Evolutionary conservation across 768 basidiomycete species (phyloP).

Genomic region (Suillus bovinus): DNA sequence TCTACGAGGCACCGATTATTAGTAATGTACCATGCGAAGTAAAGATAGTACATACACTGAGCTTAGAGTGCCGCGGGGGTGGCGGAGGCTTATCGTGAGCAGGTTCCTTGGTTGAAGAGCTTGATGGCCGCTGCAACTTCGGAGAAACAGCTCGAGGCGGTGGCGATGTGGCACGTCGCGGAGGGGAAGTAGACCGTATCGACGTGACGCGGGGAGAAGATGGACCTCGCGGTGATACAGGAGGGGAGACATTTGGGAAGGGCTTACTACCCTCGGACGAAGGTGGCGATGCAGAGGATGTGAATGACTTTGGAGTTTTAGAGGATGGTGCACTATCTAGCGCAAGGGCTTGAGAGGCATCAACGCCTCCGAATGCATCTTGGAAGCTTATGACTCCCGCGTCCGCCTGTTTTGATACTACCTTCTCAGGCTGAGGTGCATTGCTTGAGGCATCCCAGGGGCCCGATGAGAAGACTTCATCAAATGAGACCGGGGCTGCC

Average conservation of each 20-base stretch:
- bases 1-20: slow-evolving; percentile 38
- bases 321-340: slow-evolving; percentile 41
- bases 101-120: slow-evolving; percentile 53
- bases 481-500: slow-evolving; percentile 39
- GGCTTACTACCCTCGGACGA: slow-evolving; percentile 26
- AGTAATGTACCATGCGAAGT: slow-evolving; percentile 9
- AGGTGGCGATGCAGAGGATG: slow-evolving; percentile 20
- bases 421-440: slow-evolving; percentile 20
- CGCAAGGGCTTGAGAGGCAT: slow-evolving; percentile 38
- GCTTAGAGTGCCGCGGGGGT: slow-evolving; percentile 63
- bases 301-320: slow-evolving; percentile 33
- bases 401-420: slow-evolving; percentile 12
- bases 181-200: slow-evolving; percentile 41
- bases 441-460: slow-evolving; percentile 10
- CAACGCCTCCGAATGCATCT: slow-evolving; percentile 55
- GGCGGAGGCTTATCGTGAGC: slow-evolving; percentile 56
- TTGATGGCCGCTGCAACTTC: slow-evolving; percentile 55
- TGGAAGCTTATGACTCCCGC: slow-evolving; percentile 43
- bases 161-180: slow-evolving; percentile 45
- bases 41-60: slow-evolving; percentile 59
- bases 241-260: slow-evolving; percentile 41
- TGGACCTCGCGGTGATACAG: slow-evolving; percentile 40
- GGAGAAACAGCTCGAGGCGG: slow-evolving; percentile 54
- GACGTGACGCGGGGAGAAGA: slow-evolving; percentile 32
- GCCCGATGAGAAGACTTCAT: slow-evolving; percentile 45